phyloP scores from a whole-genome alignment of 1,284 basidiomycete genomes.

The Meira nashicola region DNA sequence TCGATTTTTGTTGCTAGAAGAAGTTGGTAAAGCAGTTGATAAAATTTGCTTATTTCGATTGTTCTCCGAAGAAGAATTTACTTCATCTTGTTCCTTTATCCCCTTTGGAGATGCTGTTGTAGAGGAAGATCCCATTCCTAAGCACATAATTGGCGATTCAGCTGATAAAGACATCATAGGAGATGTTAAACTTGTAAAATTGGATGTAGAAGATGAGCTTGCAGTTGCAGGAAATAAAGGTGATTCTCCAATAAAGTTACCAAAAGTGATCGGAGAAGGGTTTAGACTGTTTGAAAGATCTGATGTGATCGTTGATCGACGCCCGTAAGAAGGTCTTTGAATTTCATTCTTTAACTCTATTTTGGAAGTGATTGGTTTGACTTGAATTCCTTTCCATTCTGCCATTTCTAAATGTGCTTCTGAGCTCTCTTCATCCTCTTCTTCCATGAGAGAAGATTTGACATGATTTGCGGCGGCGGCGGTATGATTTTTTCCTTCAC shows the following conservation, averaged over 20 bases:
- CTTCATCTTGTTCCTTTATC: background rate
- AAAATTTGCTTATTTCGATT: background rate
- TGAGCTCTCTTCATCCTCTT: slow-evolving; percentile 18
- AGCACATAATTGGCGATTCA: slow-evolving; percentile 31
- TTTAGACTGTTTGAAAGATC: slow-evolving; percentile 10
- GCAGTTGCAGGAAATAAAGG: slow-evolving; percentile 6
- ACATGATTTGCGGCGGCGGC: slow-evolving; percentile 18
- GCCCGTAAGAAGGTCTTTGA: slow-evolving; percentile 12
- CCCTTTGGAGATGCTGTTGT: background rate
- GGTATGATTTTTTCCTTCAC: background rate
- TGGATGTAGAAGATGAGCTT: slow-evolving; percentile 11
- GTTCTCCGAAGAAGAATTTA: background rate
- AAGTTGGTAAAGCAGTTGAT: too few relatives aligned
- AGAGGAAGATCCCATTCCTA: slow-evolving; percentile 14
- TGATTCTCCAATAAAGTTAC: slow-evolving; percentile 9
- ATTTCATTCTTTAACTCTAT: background rate
- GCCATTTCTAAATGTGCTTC: slow-evolving; percentile 8
- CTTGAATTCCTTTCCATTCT: slow-evolving; percentile 14
- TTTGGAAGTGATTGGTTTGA: slow-evolving; percentile 4
- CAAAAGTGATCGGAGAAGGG: slow-evolving; percentile 13
- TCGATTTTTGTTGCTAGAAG: background rate
- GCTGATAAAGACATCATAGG: slow-evolving; percentile 37
- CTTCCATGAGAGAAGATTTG: slow-evolving; percentile 14
- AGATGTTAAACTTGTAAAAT: slow-evolving; percentile 17
- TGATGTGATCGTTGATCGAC: slow-evolving; percentile 9